Evolutionary conservation across 331 rosid species (phyloP).

Genomic region (Malus hybrid): DNA sequence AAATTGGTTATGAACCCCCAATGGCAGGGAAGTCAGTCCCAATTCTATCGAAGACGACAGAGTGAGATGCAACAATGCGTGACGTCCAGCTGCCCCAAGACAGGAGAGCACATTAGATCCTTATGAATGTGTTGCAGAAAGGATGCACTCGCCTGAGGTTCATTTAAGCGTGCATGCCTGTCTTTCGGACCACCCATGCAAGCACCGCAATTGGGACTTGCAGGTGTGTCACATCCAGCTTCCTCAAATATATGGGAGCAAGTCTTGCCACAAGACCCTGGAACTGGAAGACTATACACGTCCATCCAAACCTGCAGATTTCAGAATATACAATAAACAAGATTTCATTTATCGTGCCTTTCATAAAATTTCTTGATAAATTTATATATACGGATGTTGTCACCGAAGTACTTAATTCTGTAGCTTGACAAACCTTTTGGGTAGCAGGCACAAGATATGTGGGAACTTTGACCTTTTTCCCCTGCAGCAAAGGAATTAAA

Average conservation of each 20-base stretch:
- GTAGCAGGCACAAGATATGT: constrained; percentile 98
- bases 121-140: not conserved
- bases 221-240: constrained; percentile 97
- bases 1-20: not conserved
- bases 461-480: constrained; percentile 88
- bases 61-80: not conserved
- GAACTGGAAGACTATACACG: constrained; percentile 64
- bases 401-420: not conserved
- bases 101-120: not conserved
- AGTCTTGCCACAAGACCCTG: constrained; percentile 95
- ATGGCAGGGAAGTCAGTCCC: not conserved
- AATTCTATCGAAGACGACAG: not conserved
- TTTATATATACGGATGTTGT: not conserved
- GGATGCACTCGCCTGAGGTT: constrained; percentile 62
- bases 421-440: constrained; percentile 60
- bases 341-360: not conserved
- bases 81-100: not conserved
- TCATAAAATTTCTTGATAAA: not conserved
- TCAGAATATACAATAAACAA: not conserved
- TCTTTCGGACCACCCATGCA: constrained; percentile 98
- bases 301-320: constrained; percentile 87
- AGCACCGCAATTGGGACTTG: constrained; percentile 96
- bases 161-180: constrained; percentile 87
- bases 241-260: constrained; percentile 98
- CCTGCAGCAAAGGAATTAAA: constrained; percentile 42